Conservation (phyloP, 176 grass and related monocot species). For the Musa itinerans region DNA sequence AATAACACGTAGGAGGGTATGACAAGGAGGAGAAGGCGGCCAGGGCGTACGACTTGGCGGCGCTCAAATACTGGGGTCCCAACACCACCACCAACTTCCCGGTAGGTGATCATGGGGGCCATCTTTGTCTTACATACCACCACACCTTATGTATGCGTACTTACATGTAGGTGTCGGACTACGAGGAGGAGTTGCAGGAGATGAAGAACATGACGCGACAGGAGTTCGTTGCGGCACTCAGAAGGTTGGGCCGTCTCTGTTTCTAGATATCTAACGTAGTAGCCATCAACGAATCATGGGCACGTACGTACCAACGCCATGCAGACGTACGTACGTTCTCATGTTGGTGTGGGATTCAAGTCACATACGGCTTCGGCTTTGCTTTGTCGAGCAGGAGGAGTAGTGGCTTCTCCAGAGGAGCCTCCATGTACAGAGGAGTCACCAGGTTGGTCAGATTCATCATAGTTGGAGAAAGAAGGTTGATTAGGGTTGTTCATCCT, state of each 20-base stretch:
- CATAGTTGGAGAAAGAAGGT: not conserved
- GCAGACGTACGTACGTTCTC: constrained; percentile 14
- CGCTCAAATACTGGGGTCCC: constrained; percentile 79
- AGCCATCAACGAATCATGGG: not conserved
- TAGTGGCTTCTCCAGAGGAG: constrained; percentile 94
- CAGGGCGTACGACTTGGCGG: constrained; percentile 80
- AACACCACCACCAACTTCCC: constrained; percentile 83
- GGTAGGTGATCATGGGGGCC: constrained; percentile 27
- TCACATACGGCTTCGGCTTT: not conserved
- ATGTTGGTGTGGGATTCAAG: not conserved
- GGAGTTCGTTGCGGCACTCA: constrained; percentile 83
- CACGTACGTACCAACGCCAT: constrained; percentile 35
- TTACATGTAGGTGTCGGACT: constrained; percentile 45
- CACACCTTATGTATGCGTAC: not conserved
- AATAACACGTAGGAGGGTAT: constrained; percentile 54
- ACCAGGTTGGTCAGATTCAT: constrained; percentile 45
- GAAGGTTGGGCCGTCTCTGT: constrained; percentile 46
- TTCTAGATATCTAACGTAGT: not conserved
- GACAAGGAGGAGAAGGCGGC: constrained; percentile 93
- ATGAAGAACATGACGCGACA: constrained; percentile 92
- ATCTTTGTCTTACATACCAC: not conserved
- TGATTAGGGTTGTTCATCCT: not conserved
- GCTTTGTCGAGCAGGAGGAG: constrained; percentile 53
- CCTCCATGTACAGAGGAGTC: constrained; percentile 94
- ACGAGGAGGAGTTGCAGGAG: constrained; percentile 77